These are phyloP conservation scores for Hygrophila difformis DNA, from an alignment of 257 asterid genomes.

Conservation along the genomic window DNA sequence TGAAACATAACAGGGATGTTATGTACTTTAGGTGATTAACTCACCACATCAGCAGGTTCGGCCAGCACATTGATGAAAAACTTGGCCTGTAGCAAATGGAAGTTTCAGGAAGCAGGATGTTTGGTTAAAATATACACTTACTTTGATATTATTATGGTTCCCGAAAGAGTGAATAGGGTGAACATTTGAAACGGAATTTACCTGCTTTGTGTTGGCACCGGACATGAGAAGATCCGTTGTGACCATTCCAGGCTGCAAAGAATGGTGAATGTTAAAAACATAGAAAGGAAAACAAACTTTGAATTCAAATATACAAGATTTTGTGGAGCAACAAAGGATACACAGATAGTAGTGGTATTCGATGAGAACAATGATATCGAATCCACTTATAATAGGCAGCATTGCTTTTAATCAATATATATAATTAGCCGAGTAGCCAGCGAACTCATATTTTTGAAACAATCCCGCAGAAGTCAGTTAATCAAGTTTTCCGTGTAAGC, in stretches of 20 bases:
- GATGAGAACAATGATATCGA: too few species aligned
- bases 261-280: too few species aligned
- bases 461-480: background rate
- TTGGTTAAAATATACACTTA: background rate
- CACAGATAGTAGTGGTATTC: too few species aligned
- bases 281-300: background rate
- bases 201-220: constrained; percentile 94
- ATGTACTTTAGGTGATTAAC: constrained; percentile 3
- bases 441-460: too few species aligned
- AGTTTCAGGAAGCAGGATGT: background rate
- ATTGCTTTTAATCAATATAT: too few species aligned
- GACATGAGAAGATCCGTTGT: constrained; percentile 98
- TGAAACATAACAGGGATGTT: too few species aligned
- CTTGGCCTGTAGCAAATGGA: constrained; percentile 60
- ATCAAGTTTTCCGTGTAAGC: background rate
- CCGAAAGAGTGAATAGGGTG: background rate
- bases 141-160: background rate
- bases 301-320: too few species aligned
- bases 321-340: too few species aligned
- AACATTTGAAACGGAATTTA: constrained; percentile 8
- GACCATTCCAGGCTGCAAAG: constrained; percentile 99
- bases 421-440: too few species aligned
- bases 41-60: constrained; percentile 90
- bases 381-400: too few species aligned
- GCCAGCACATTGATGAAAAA: constrained; percentile 95